Conservation (phyloP, 352 stramenopile genomes). For the Globisporangium paddicum region DNA sequence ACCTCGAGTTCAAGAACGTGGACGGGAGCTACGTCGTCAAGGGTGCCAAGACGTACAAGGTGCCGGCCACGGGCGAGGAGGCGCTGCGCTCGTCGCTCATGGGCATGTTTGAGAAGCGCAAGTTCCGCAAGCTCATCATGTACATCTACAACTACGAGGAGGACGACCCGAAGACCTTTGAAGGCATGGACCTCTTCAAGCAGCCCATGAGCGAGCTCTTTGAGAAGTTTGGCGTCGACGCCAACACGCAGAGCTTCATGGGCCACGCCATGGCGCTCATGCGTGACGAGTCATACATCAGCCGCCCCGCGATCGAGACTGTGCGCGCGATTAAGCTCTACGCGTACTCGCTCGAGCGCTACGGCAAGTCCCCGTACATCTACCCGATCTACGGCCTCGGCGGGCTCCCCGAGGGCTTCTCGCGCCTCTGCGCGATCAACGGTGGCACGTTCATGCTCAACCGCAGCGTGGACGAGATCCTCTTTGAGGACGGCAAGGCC, state of each 20-base stretch:
- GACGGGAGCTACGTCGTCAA: slow-evolving; percentile 99
- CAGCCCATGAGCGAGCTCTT: slow-evolving; percentile 99
- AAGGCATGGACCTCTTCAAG: slow-evolving; percentile 91
- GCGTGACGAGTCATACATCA: slow-evolving; percentile 89
- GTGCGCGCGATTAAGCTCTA: slow-evolving; percentile 98
- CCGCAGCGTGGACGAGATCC: slow-evolving; percentile 91
- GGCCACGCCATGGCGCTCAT: slow-evolving; percentile 99
- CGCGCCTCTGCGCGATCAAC: slow-evolving; percentile 98
- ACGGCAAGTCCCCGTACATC: slow-evolving; percentile 98
- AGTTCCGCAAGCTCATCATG: slow-evolving; percentile 98
- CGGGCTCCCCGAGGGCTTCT: slow-evolving; percentile 98
- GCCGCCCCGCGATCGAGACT: slow-evolving; percentile 88
- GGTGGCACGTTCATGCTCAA: slow-evolving; percentile 99
- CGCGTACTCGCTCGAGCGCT: slow-evolving; percentile 95
- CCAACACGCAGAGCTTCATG: slow-evolving; percentile 99
- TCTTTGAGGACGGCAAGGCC: slow-evolving; percentile 93
- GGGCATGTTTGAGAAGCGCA: slow-evolving; percentile 99
- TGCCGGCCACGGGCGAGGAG: slow-evolving; percentile 97
- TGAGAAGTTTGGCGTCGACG: slow-evolving; percentile 96
- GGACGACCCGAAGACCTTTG: slow-evolving; percentile 87
- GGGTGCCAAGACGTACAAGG: slow-evolving; percentile 95
- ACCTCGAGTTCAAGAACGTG: slow-evolving; percentile 99
- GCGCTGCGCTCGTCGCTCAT: slow-evolving; percentile 96
- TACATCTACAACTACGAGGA: slow-evolving; percentile 97
- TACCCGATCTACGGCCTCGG: slow-evolving; percentile 99